Conservation (phyloP, 768 basidiomycete genomes). For the Hericium coralloides region DNA sequence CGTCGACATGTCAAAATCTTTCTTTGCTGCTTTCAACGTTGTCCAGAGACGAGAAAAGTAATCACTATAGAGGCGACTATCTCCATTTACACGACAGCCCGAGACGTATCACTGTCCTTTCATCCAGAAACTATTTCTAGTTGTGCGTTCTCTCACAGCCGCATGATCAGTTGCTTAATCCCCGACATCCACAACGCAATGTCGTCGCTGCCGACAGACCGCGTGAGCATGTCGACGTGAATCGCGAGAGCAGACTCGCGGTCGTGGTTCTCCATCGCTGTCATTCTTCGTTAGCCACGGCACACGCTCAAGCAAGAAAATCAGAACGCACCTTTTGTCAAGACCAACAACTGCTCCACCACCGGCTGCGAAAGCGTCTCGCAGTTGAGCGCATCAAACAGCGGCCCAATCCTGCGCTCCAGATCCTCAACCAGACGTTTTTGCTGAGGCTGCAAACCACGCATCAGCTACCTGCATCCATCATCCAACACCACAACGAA, state of each 20-base stretch:
- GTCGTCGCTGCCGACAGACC: slow-evolving; percentile 63
- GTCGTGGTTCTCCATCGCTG: slow-evolving; percentile 79
- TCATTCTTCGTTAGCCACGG: background rate
- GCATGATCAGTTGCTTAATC: slow-evolving; percentile 78
- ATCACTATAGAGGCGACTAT: background rate
- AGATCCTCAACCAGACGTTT: slow-evolving; percentile 81
- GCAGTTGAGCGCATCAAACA: slow-evolving; percentile 92
- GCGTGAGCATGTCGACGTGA: slow-evolving; percentile 80
- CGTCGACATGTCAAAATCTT: too few relatives aligned
- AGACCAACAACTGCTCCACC: slow-evolving; percentile 59
- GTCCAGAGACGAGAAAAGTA: background rate
- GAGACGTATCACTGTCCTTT: background rate
- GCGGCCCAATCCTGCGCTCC: slow-evolving; percentile 72
- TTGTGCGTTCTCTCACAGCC: slow-evolving; percentile 30
- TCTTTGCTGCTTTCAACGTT: background rate
- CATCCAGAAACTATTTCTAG: background rate
- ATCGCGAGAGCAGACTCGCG: slow-evolving; percentile 69
- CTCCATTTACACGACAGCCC: background rate
- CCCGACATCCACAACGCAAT: slow-evolving; percentile 86
- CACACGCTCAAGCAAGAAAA: background rate
- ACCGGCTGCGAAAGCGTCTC: slow-evolving; percentile 67
- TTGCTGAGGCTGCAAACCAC: slow-evolving; percentile 54
- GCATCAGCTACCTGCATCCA: background rate
- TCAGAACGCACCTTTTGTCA: slow-evolving; percentile 52
- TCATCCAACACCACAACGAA: slow-evolving; percentile 5